These are phyloP conservation scores for Dictyostelium intermedium DNA, from an alignment of 78 protist genomes.

Conservation along the genomic window DNA sequence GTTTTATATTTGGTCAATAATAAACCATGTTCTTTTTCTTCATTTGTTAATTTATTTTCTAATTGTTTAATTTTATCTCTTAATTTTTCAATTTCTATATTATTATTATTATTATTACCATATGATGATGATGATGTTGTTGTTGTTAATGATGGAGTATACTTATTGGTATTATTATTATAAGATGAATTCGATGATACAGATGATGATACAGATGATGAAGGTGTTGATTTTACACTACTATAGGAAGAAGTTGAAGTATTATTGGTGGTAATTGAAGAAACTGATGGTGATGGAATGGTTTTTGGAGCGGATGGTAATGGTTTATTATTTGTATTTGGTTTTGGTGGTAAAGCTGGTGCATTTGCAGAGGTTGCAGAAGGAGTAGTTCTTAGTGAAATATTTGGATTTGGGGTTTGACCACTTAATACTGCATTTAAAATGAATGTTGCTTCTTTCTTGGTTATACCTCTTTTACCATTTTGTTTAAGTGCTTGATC, in stretches of 20 bases:
- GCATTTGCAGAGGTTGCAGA: background rate
- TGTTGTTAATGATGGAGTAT: too few species aligned
- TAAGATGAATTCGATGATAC: background rate
- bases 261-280: background rate
- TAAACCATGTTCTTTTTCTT: slow-evolving; percentile 1
- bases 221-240: background rate
- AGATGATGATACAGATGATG: background rate
- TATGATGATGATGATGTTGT: too few species aligned
- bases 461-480: slow-evolving; percentile 58
- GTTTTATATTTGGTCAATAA: background rate
- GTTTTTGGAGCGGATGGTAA: slow-evolving; percentile 15
- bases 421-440: slow-evolving; percentile 13
- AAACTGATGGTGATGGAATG: background rate
- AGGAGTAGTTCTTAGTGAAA: background rate
- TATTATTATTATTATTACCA: background rate
- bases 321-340: background rate
- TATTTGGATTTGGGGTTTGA: background rate
- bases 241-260: background rate
- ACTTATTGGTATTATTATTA: background rate
- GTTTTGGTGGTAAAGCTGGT: slow-evolving; percentile 27
- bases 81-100: slow-evolving; percentile 10
- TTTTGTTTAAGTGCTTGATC: background rate
- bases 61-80: slow-evolving; percentile 3
- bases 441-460: slow-evolving; percentile 32
- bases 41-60: slow-evolving; percentile 8